These are phyloP conservation scores for Noccaea caerulescens DNA, from an alignment of 345 rosid genomes.

Conservation along the genomic window DNA sequence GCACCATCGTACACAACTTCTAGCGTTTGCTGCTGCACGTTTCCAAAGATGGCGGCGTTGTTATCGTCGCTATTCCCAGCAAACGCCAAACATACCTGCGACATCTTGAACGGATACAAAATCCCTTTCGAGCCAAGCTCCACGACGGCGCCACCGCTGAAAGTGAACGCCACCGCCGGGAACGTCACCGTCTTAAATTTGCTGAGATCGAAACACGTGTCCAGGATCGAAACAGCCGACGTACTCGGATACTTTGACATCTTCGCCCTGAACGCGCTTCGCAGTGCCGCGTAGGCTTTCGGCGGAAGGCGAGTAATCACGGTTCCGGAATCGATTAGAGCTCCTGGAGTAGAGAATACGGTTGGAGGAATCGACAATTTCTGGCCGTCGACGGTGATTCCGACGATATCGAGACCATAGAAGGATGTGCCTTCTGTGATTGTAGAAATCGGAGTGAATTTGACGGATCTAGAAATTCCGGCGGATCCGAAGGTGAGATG, in stretches of 20 bases:
- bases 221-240: slow-evolving; percentile 61
- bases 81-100: slow-evolving; percentile 85
- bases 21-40: slow-evolving; percentile 69
- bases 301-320: slow-evolving; percentile 84
- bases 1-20: slow-evolving; percentile 77
- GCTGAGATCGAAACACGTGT: slow-evolving; percentile 80
- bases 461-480: slow-evolving; percentile 45
- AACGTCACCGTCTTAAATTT: slow-evolving; percentile 37
- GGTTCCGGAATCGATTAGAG: slow-evolving; percentile 87
- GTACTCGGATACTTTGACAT: slow-evolving; percentile 68
- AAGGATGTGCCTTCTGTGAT: slow-evolving; percentile 49
- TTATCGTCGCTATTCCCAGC: slow-evolving; percentile 63
- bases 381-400: slow-evolving; percentile 58
- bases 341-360: slow-evolving; percentile 55
- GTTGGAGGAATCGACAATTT: slow-evolving; percentile 54
- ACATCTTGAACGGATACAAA: slow-evolving; percentile 41
- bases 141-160: slow-evolving; percentile 53
- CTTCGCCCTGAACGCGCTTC: slow-evolving; percentile 48
- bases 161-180: slow-evolving; percentile 59
- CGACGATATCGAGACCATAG: slow-evolving; percentile 67
- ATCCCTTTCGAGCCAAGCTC: slow-evolving; percentile 55
- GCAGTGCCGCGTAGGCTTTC: slow-evolving; percentile 57
- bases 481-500: slow-evolving; percentile 71
- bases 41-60: slow-evolving; percentile 65
- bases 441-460: slow-evolving; percentile 65